phyloP scores from a whole-genome alignment of 768 basidiomycete genomes.

The Strobilomyces dryophilus region DNA sequence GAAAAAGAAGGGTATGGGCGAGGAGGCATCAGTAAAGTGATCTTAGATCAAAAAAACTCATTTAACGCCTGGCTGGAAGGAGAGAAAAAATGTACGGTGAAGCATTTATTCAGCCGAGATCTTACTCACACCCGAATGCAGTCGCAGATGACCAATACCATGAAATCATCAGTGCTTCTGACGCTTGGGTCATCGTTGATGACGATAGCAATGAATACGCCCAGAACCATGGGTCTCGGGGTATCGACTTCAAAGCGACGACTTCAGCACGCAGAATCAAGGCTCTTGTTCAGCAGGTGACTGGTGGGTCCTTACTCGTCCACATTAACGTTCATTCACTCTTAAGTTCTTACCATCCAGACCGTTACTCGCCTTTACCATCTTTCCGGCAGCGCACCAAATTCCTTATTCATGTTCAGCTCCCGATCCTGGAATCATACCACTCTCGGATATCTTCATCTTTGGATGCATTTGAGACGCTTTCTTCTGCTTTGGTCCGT shows the following conservation, averaged over 20 bases:
- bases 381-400: constrained; percentile 69
- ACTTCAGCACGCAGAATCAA: constrained; percentile 81
- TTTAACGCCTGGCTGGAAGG: constrained; percentile 88
- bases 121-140: constrained; percentile 29
- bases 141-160: constrained; percentile 88
- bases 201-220: constrained; percentile 50
- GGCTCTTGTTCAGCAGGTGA: constrained; percentile 86
- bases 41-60: constrained; percentile 84
- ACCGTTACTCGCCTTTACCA: constrained; percentile 89
- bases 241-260: constrained; percentile 60
- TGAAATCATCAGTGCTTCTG: constrained; percentile 70
- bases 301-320: constrained; percentile 46
- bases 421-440: constrained; percentile 80
- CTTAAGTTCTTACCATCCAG: constrained; percentile 34
- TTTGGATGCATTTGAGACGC: constrained; percentile 89
- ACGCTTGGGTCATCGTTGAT: constrained; percentile 84
- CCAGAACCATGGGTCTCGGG: constrained; percentile 12
- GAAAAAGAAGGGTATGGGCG: constrained; percentile 39
- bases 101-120: not conserved
- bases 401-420: constrained; percentile 81
- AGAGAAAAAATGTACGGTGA: constrained; percentile 76
- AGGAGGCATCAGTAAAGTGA: constrained; percentile 77
- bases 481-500: constrained; percentile 83
- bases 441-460: constrained; percentile 74
- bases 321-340: not conserved